phyloP scores from a whole-genome alignment of 441 rosid genomes.

The Omphalea diandra region DNA sequence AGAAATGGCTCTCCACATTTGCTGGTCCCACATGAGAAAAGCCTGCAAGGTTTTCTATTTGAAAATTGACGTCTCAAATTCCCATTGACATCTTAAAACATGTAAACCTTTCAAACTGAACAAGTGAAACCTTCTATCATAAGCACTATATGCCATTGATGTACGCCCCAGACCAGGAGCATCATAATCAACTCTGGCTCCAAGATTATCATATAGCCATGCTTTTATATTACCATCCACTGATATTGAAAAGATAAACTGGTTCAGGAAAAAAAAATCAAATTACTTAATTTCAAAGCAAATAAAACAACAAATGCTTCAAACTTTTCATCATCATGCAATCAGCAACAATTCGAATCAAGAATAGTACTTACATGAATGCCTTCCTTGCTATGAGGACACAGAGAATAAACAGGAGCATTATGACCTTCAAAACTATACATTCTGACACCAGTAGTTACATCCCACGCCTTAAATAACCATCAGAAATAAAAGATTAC shows the following conservation, averaged over 20 bases:
- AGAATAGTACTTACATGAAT: conserved; percentile 37
- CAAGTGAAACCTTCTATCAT: conserved; percentile 37
- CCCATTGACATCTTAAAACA: too few relatives aligned
- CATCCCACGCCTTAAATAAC: conserved; percentile 50
- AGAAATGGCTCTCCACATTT: conserved; percentile 51
- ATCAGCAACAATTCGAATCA: background rate
- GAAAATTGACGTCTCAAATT: too few relatives aligned
- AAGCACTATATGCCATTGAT: conserved; percentile 50
- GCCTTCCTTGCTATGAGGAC: conserved; percentile 39
- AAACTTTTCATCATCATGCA: conserved; percentile 11
- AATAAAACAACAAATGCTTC: background rate
- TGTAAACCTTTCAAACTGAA: conserved; percentile 10
- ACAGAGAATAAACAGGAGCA: conserved; percentile 54
- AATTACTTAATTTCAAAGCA: conserved; percentile 1
- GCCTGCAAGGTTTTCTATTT: conserved; percentile 28
- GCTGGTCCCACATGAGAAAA: conserved; percentile 59
- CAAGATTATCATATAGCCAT: conserved; percentile 51
- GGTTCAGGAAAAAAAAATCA: conserved; percentile 12
- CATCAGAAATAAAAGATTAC: conserved; percentile 7
- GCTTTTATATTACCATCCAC: conserved; percentile 55
- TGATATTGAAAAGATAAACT: conserved; percentile 59
- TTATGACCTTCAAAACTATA: conserved; percentile 55
- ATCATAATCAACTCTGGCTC: conserved; percentile 47
- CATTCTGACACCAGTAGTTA: conserved; percentile 33
- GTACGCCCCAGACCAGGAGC: conserved; percentile 57